These are phyloP conservation scores for Penicillium brevicompactum DNA, from an alignment of 2,329 filamentous ascomycete species.

Conservation along the genomic window DNA sequence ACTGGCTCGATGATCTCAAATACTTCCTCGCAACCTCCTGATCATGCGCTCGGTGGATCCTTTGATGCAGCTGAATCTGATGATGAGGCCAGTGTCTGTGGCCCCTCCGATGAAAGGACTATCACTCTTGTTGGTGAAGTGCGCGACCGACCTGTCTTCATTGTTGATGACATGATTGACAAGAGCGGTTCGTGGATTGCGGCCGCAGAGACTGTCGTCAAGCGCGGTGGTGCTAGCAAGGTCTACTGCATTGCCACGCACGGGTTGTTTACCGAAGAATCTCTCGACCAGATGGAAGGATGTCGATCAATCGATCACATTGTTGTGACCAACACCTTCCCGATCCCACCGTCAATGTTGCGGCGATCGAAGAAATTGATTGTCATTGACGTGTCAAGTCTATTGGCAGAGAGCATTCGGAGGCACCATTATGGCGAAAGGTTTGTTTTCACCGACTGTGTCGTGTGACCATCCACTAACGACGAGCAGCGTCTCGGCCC, in stretches of 20 bases:
- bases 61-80: conserved; percentile 86
- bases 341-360: conserved; percentile 75
- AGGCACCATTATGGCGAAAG: conserved; percentile 93
- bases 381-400: conserved; percentile 82
- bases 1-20: conserved; percentile 78
- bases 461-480: conserved; percentile 21
- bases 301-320: conserved; percentile 94
- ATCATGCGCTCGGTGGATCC: conserved; percentile 78
- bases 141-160: conserved; percentile 81
- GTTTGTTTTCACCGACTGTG: conserved; percentile 62
- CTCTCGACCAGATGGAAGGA: conserved; percentile 82
- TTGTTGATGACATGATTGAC: conserved; percentile 99
- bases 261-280: conserved; percentile 88
- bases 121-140: conserved; percentile 98
- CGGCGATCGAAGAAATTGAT: conserved; percentile 78
- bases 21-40: conserved; percentile 69
- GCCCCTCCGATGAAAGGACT: conserved; percentile 84
- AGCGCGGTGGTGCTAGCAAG: conserved; percentile 85
- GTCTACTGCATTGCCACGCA: conserved; percentile 98
- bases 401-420: conserved; percentile 89
- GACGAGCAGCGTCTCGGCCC: conserved; percentile 47
- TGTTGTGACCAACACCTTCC: conserved; percentile 96
- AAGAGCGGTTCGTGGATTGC: conserved; percentile 97
- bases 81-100: conserved; percentile 61
- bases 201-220: conserved; percentile 93